A percentile compares a stretch with the other conserved stretches of the same genome.
Conservation (phyloP, 345 rosid genomes). For the rapeseed (Brassica napus) region Da-Ae NC_063440.1:12440501-12441000, state of each 20-base stretch:
- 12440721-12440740: neutral
- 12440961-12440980: conserved; percentile 65
- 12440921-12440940: conserved; percentile 13
- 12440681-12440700: neutral
- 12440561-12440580: conserved; percentile 81
- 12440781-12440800: neutral
- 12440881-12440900: conserved; percentile 14
- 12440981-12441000: conserved; percentile 53
- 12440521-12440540: conserved; percentile 66
- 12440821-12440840: conserved; percentile 25
- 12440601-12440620: conserved; percentile 14
- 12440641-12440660: neutral
- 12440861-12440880: conserved; percentile 19
- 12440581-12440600: conserved; percentile 61
- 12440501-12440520: conserved; percentile 85
- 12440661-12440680: neutral
- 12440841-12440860: conserved; percentile 1
- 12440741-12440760: conserved; percentile 11
- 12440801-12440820: neutral
- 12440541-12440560: conserved; percentile 68
- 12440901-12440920: neutral
- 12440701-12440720: neutral
- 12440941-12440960: conserved; percentile 22
- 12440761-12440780: conserved; percentile 23
- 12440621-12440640: conserved; percentile 11